Evolutionary conservation across 2,329 filamentous ascomycete genomes (phyloP).

Genomic region (Sclerotinia borealis): DNA sequence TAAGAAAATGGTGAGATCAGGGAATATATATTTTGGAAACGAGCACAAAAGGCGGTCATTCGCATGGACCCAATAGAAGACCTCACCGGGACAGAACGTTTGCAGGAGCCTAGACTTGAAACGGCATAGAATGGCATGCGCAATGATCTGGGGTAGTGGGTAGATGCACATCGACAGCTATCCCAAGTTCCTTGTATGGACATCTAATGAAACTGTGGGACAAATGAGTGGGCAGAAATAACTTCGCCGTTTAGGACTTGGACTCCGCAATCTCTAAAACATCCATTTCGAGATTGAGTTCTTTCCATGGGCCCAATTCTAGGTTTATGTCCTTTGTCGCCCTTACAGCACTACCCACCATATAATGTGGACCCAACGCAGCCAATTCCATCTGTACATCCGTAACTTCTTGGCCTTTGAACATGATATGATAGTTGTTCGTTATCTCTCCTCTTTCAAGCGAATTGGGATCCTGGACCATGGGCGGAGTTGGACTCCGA

Average conservation of each 20-base stretch:
- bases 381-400: slow-evolving; percentile 29
- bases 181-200: neutral
- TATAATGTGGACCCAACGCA: slow-evolving; percentile 28
- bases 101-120: neutral
- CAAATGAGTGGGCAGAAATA: neutral
- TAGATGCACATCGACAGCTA: neutral
- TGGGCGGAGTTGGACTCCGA: slow-evolving; percentile 18
- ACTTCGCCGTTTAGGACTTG: neutral
- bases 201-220: neutral
- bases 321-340: slow-evolving; percentile 7
- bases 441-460: slow-evolving; percentile 23
- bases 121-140: neutral
- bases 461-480: slow-evolving; percentile 10
- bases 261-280: slow-evolving; percentile 23
- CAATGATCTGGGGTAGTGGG: neutral
- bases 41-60: neutral
- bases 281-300: slow-evolving; percentile 25
- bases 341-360: slow-evolving; percentile 28
- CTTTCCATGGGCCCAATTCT: slow-evolving; percentile 17
- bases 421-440: slow-evolving; percentile 22
- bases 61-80: neutral
- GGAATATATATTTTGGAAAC: neutral
- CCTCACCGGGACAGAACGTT: no score
- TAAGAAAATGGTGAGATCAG: neutral
- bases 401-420: slow-evolving; percentile 24